Evolutionary conservation across 192 early-diverging fungal genomes (phyloP).

Genomic region (Geranomyces michiganensis): DNA sequence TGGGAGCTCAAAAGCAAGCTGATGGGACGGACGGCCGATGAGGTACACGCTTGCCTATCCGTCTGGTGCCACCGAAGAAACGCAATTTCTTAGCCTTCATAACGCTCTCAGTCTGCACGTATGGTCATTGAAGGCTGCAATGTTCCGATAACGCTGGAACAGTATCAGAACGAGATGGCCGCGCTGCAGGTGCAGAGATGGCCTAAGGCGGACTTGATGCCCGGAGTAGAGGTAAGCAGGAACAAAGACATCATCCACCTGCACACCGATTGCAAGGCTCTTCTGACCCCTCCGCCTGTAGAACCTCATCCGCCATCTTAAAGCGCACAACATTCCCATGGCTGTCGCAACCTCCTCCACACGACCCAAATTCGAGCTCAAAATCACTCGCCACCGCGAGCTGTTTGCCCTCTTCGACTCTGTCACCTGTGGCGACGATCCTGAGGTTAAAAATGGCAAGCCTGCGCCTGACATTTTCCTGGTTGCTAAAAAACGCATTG

Average conservation of each 20-base stretch:
- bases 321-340: conserved; percentile 74
- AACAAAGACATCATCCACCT: no score
- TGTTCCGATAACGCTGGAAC: conserved; percentile 76
- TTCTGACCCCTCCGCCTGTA: neutral
- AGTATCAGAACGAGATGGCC: conserved; percentile 71
- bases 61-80: neutral
- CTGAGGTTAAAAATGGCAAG: conserved; percentile 75
- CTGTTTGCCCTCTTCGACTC: conserved; percentile 80
- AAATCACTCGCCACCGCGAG: conserved; percentile 68
- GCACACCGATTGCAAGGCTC: no score
- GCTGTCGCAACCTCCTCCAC: conserved; percentile 80
- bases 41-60: conserved; percentile 18
- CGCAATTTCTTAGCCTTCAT: no score
- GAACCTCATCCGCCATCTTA: conserved; percentile 73
- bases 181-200: conserved; percentile 46
- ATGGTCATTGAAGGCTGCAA: conserved; percentile 72
- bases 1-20: conserved; percentile 45
- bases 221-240: conserved; percentile 35
- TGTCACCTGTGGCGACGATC: conserved; percentile 88
- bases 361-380: conserved; percentile 73
- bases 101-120: conserved; percentile 32
- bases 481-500: conserved; percentile 64
- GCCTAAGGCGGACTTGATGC: conserved; percentile 60
- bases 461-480: conserved; percentile 92
- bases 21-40: conserved; percentile 25